Evolutionary conservation across 495 filamentous ascomycete genomes (phyloP).

Genomic region (Annulohypoxylon moriforme): DNA sequence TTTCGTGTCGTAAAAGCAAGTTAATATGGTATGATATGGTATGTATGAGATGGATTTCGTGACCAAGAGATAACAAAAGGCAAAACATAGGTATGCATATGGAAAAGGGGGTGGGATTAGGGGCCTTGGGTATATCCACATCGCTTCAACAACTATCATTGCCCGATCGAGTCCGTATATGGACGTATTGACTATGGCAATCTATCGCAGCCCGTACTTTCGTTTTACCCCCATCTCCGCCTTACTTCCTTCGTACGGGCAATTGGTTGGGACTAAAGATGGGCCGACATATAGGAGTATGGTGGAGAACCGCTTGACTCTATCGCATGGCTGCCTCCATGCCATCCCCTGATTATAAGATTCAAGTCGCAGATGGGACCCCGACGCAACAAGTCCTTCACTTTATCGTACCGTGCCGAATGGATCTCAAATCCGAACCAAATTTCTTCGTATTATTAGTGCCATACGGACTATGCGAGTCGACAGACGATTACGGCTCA

Average conservation of each 20-base stretch:
- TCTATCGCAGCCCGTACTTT: not conserved
- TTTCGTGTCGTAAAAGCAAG: constrained; percentile 16
- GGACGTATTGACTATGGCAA: not conserved
- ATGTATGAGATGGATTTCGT: constrained; percentile 20
- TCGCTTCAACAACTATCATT: not conserved
- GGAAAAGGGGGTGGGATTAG: constrained; percentile 2
- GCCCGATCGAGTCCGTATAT: not conserved
- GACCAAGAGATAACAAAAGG: constrained; percentile 18
- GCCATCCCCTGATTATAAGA: not conserved
- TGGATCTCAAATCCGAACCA: constrained; percentile 20
- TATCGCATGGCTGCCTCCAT: not conserved
- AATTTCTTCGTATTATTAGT: constrained; percentile 26
- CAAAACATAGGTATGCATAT: not conserved
- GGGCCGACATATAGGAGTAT: constrained; percentile 5
- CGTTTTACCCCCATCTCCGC: not conserved
- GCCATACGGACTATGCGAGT: constrained; percentile 5
- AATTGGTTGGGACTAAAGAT: not conserved
- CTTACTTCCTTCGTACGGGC: constrained; percentile 2
- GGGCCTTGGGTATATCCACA: constrained; percentile 21
- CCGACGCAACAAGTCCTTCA: not conserved
- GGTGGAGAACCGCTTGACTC: not conserved
- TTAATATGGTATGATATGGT: not conserved
- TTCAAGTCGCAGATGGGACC: constrained; percentile 5
- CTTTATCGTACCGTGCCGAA: constrained; percentile 9
- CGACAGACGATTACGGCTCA: not conserved